A percentile compares a stretch with the other conserved stretches of the same genome.
Evolutionary conservation across 495 filamentous ascomycete genomes (phyloP).

Genomic region (Aspergillus bertholletiae): DNA sequence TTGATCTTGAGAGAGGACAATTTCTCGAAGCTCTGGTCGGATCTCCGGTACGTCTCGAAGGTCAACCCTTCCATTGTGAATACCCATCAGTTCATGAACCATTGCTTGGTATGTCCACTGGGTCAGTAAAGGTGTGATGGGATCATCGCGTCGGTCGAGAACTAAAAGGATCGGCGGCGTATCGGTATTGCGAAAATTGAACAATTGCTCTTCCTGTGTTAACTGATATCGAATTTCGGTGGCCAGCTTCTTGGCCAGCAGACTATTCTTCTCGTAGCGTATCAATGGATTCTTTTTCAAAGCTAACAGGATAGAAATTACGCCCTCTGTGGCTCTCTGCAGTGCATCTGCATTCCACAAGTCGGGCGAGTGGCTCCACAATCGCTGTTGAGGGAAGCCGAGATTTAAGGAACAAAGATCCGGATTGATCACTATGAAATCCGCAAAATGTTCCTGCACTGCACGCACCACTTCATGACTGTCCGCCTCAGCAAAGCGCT

Average conservation of each 20-base stretch:
- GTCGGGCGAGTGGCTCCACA: constrained; percentile 76
- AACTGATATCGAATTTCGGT: constrained; percentile 88
- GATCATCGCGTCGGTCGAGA: constrained; percentile 89
- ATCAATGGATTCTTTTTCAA: constrained; percentile 96
- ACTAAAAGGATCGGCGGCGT: constrained; percentile 91
- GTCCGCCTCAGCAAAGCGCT: constrained; percentile 94
- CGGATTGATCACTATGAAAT: constrained; percentile 92
- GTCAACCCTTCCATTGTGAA: constrained; percentile 88
- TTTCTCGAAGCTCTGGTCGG: constrained; percentile 87
- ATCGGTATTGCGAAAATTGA: constrained; percentile 93
- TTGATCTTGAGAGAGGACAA: constrained; percentile 94
- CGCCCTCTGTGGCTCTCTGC: constrained; percentile 77
- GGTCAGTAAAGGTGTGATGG: constrained; percentile 89
- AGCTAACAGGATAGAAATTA: constrained; percentile 76
- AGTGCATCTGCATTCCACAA: constrained; percentile 86
- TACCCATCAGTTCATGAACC: constrained; percentile 94
- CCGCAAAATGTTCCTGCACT: constrained; percentile 93
- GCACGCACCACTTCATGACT: constrained; percentile 92
- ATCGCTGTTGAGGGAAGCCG: constrained; percentile 65
- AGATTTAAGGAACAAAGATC: constrained; percentile 85
- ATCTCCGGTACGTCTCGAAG: constrained; percentile 84
- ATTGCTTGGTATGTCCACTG: constrained; percentile 99
- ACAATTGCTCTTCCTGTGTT: constrained; percentile 93
- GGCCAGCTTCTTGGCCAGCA: constrained; percentile 86
- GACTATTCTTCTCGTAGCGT: constrained; percentile 88